Conservation (phyloP, 352 stramenopile species). For the Phytophthora cajani region DNA sequence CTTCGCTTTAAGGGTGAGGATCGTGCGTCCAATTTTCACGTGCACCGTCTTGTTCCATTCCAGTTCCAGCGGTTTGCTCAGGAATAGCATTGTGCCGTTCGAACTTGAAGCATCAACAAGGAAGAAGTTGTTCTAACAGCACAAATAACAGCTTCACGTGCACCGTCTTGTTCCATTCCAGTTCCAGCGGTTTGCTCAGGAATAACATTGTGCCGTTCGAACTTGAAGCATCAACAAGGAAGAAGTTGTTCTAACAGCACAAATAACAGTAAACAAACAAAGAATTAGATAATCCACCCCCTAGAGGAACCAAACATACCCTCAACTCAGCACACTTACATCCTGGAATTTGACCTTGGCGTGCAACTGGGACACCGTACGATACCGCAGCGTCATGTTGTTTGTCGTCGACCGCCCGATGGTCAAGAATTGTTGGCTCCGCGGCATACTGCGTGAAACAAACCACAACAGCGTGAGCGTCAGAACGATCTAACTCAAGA, state of each 20-base stretch:
- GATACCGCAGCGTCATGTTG: constrained; percentile 87
- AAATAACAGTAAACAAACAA: constrained; percentile 2
- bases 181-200: constrained; percentile 74
- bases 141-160: constrained; percentile 16
- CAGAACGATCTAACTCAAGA: constrained; percentile 1
- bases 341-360: constrained; percentile 85
- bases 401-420: constrained; percentile 85
- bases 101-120: constrained; percentile 78
- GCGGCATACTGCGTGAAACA: constrained; percentile 49
- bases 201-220: constrained; percentile 91
- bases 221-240: constrained; percentile 72
- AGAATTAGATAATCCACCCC: neutral
- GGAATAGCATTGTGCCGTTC: constrained; percentile 89
- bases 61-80: constrained; percentile 79
- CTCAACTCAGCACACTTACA: constrained; percentile 45
- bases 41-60: constrained; percentile 87
- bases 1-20: constrained; percentile 85
- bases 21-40: constrained; percentile 87
- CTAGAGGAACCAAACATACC: neutral
- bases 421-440: constrained; percentile 74
- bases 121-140: constrained; percentile 72
- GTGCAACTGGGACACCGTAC: constrained; percentile 86
- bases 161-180: constrained; percentile 86
- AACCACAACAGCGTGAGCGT: constrained; percentile 14
- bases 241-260: constrained; percentile 69